phyloP scores from a whole-genome alignment of 495 filamentous ascomycete genomes.

The Friedmanniomyces simplex region DNA sequence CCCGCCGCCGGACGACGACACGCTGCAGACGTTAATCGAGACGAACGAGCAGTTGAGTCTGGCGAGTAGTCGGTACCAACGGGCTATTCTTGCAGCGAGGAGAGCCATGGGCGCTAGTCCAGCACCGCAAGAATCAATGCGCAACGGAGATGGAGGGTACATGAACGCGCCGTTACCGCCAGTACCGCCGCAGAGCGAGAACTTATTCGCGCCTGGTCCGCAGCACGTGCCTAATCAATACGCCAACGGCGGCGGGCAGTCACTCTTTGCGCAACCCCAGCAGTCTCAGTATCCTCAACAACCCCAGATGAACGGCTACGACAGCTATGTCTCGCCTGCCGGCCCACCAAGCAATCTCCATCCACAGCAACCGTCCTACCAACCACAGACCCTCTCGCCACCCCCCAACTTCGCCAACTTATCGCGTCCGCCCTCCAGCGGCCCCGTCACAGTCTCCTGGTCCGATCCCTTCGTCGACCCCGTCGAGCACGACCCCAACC shows the following conservation, averaged over 20 bases:
- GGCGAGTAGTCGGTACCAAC: constrained; percentile 68
- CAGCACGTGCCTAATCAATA: neutral
- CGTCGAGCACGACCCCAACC: constrained; percentile 15
- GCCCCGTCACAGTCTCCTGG: neutral
- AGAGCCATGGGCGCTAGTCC: constrained; percentile 22
- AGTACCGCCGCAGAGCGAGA: neutral
- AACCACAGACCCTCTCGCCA: constrained; percentile 15
- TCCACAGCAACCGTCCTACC: constrained; percentile 3
- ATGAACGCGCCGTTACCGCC: neutral
- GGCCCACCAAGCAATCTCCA: constrained; percentile 3
- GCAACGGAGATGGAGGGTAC: constrained; percentile 5
- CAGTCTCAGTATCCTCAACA: neutral
- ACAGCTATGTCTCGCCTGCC: neutral
- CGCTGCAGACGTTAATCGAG: constrained; percentile 84
- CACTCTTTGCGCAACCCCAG: neutral
- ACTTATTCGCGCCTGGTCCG: neutral
- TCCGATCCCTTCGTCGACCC: constrained; percentile 29
- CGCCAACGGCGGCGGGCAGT: neutral
- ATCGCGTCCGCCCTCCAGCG: neutral
- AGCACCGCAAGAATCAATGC: constrained; percentile 17
- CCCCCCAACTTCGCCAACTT: neutral
- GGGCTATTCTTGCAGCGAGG: constrained; percentile 64
- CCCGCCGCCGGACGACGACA: constrained; percentile 81
- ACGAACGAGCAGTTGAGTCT: constrained; percentile 81
- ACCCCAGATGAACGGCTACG: neutral